Percentiles rank a stretch among this genome's conserved stretches.
Conservation (phyloP, 306 rosid genomes). For the Pterocarpus santalinus region DNA sequence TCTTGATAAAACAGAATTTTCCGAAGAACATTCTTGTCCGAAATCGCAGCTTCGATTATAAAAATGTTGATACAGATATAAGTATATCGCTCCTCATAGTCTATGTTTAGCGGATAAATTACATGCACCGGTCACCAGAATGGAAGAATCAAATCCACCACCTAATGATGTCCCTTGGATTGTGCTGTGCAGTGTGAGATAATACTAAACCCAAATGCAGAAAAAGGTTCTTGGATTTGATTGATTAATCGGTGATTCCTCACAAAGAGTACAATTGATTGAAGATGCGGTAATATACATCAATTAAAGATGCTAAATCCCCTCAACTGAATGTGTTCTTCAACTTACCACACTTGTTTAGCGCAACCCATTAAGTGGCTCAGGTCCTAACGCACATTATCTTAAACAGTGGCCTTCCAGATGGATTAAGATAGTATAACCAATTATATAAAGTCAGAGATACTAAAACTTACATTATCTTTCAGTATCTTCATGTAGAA, state of each 20-base stretch:
- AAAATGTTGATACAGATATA: neutral
- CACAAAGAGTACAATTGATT: neutral
- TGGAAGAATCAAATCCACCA: neutral
- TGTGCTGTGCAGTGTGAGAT: neutral
- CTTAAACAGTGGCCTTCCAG: no score
- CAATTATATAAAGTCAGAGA: no score
- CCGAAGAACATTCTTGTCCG: neutral
- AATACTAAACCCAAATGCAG: constrained; percentile 6
- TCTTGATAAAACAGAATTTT: neutral
- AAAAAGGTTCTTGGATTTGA: neutral
- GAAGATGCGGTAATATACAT: neutral
- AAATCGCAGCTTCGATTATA: neutral
- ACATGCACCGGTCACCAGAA: neutral
- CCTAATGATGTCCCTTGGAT: neutral
- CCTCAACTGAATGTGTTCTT: neutral
- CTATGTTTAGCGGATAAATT: no score
- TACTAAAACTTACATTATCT: no score
- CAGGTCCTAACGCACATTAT: neutral
- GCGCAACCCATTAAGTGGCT: neutral
- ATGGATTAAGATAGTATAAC: no score
- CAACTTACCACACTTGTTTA: neutral
- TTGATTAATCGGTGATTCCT: neutral
- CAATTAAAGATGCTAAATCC: neutral
- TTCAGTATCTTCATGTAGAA: no score
- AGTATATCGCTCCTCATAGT: no score